Evolutionary conservation across 2,329 filamentous ascomycete species (phyloP).

Genomic region (Lasiodiplodia gonubiensis): DNA sequence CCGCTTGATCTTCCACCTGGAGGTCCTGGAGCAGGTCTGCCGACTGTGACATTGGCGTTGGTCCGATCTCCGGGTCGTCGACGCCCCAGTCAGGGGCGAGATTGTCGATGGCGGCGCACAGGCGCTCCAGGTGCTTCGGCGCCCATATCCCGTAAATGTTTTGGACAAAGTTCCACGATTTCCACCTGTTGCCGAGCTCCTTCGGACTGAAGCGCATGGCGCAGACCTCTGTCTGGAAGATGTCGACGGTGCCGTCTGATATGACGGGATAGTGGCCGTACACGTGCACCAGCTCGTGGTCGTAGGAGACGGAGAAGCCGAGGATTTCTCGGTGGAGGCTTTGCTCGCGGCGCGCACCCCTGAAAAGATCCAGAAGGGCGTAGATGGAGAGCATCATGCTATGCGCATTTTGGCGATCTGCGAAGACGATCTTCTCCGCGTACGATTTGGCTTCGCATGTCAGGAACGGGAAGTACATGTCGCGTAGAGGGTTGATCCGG

Average conservation of each 20-base stretch:
- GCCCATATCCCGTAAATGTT: background rate
- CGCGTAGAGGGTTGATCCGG: slow-evolving; percentile 29
- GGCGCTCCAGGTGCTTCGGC: background rate
- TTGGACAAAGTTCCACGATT: background rate
- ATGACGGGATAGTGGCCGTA: slow-evolving; percentile 27
- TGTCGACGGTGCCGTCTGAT: background rate
- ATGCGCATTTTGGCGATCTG: slow-evolving; percentile 34
- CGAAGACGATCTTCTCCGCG: slow-evolving; percentile 31
- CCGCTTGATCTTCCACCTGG: too few relatives aligned
- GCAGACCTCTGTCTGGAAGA: background rate
- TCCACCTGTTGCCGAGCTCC: background rate
- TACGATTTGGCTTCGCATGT: slow-evolving; percentile 34
- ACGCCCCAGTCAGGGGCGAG: too few relatives aligned
- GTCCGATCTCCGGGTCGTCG: too few relatives aligned
- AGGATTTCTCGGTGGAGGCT: background rate
- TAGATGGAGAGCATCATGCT: slow-evolving; percentile 1
- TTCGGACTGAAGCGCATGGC: background rate
- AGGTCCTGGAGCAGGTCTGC: too few relatives aligned
- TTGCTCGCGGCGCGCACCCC: background rate
- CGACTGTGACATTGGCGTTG: too few relatives aligned
- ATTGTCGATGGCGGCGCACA: background rate
- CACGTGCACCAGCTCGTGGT: background rate
- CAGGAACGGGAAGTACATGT: slow-evolving; percentile 36
- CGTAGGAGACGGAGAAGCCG: slow-evolving; percentile 27
- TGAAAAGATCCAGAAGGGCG: background rate